Evolutionary conservation across 225 moss, liverwort and hornwort species (phyloP).

Genomic region (Polytrichum formosum): DNA sequence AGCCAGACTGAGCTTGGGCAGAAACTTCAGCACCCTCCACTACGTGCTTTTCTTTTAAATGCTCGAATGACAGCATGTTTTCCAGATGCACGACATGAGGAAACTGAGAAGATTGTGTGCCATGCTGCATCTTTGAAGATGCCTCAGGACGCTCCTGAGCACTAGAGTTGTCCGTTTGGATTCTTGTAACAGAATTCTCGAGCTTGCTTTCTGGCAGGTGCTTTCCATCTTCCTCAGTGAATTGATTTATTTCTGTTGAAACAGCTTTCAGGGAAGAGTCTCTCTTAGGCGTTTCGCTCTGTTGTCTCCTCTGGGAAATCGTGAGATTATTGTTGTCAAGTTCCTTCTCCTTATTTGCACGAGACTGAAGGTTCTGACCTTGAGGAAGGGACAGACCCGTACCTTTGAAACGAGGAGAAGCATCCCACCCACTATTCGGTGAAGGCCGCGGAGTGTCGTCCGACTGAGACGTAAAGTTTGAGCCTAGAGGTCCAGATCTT

Average conservation of each 20-base stretch:
- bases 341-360: slow-evolving; percentile 23
- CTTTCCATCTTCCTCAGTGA: neutral
- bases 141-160: neutral
- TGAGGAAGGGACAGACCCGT: neutral
- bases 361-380: slow-evolving; percentile 21
- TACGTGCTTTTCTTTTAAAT: neutral
- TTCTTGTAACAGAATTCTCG: no score
- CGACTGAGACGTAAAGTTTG: slow-evolving; percentile 1
- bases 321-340: neutral
- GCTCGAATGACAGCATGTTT: slow-evolving; percentile 11
- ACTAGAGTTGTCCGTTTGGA: neutral
- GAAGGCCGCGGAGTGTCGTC: slow-evolving; percentile 5
- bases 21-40: slow-evolving; percentile 3
- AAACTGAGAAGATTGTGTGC: neutral
- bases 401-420: slow-evolving; percentile 12
- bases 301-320: neutral
- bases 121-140: neutral
- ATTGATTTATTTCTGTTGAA: neutral
- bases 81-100: neutral
- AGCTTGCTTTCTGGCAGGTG: neutral
- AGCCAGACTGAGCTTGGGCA: slow-evolving; percentile 4
- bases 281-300: neutral
- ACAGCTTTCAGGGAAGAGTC: neutral
- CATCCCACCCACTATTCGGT: slow-evolving; percentile 11
- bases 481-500: slow-evolving; percentile 11